phyloP scores from a whole-genome alignment of 169 alveolate species.

The Cardiosporidium cionae region DNA sequence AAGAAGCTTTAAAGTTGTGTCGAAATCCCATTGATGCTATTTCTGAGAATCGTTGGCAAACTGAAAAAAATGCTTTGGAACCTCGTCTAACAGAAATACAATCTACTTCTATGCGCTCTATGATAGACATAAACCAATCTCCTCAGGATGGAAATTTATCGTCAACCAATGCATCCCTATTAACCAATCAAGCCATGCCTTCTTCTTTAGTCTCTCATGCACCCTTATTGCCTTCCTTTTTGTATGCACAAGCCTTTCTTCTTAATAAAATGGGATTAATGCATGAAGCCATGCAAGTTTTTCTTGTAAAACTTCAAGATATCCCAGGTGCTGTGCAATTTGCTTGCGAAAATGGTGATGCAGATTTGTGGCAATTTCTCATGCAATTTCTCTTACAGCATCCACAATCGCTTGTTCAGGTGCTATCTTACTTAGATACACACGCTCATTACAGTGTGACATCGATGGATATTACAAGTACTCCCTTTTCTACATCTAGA shows the following conservation, averaged over 20 bases:
- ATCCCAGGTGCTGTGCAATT: background rate
- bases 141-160: background rate
- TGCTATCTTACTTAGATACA: no score
- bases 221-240: background rate
- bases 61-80: background rate
- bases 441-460: no score
- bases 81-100: background rate
- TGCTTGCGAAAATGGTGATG: background rate
- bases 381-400: no score
- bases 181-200: background rate
- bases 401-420: no score
- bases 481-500: no score
- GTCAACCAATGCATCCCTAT: background rate
- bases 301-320: background rate
- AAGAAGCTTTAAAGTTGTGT: background rate
- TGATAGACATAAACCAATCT: background rate
- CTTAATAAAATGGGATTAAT: background rate
- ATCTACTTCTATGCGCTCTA: background rate
- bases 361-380: slow-evolving; percentile 1
- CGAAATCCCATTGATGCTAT: background rate
- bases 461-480: no score
- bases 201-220: background rate
- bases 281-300: background rate
- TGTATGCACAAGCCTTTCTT: background rate
- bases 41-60: background rate